phyloP scores from a whole-genome alignment of 1,284 basidiomycete species.

The Gomphus bonarii region DNA sequence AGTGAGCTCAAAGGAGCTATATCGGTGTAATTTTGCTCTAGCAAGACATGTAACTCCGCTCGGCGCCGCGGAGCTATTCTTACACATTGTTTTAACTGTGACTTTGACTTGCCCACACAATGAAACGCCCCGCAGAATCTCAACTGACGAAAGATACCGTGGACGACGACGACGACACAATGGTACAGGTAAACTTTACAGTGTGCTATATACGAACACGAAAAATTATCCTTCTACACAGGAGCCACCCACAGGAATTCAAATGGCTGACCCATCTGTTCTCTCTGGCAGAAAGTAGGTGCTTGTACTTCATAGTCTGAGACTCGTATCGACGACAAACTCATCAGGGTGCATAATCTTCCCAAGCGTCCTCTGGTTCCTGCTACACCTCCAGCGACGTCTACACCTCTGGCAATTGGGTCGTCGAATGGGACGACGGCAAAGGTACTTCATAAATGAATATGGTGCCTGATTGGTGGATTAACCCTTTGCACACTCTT shows the following conservation, averaged over 20 bases:
- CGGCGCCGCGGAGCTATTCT: neutral
- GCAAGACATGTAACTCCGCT: neutral
- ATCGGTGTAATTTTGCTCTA: neutral
- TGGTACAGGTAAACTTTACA: neutral
- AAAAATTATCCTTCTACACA: slow-evolving; percentile 14
- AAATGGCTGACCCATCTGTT: slow-evolving; percentile 43
- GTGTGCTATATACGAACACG: neutral
- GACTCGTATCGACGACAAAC: neutral
- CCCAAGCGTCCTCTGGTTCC: slow-evolving; percentile 14
- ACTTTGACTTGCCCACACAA: slow-evolving; percentile 20
- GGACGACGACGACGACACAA: slow-evolving; percentile 27
- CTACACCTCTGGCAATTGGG: slow-evolving; percentile 7
- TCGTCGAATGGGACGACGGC: slow-evolving; percentile 1
- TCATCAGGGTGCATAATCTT: slow-evolving; percentile 42
- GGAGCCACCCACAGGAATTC: slow-evolving; percentile 38
- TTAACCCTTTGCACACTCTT: neutral
- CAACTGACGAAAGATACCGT: slow-evolving; percentile 56
- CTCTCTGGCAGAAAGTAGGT: slow-evolving; percentile 43
- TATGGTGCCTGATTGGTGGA: neutral
- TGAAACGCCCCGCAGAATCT: slow-evolving; percentile 69
- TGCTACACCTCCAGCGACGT: neutral
- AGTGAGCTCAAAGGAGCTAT: too few species aligned
- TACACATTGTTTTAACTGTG: neutral
- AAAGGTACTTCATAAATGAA: neutral
- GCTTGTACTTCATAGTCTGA: neutral